These are phyloP conservation scores for Candida tropicalis DNA, from an alignment of 1,139 yeast genomes.

Conservation along the genomic window DNA sequence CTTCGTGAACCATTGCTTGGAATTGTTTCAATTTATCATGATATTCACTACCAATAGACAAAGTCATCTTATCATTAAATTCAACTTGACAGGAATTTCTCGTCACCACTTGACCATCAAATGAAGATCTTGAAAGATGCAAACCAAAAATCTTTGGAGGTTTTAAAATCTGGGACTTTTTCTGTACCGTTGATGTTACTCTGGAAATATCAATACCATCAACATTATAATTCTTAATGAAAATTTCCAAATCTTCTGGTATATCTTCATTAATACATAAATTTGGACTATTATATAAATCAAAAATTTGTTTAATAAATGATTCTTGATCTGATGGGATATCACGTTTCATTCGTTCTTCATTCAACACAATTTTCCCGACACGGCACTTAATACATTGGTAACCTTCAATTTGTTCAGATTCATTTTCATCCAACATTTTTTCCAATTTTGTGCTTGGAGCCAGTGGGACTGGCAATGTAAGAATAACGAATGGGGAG, in stretches of 20 bases:
- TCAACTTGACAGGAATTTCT: constrained; percentile 77
- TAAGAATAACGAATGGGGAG: constrained; percentile 69
- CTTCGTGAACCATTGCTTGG: constrained; percentile 24
- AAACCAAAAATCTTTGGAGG: constrained; percentile 74
- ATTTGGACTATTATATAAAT: constrained; percentile 29
- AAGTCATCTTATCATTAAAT: constrained; percentile 58
- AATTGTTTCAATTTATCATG: constrained; percentile 40
- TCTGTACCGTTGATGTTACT: constrained; percentile 65
- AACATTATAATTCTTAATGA: constrained; percentile 47
- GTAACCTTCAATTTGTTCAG: constrained; percentile 78
- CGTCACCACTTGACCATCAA: constrained; percentile 66
- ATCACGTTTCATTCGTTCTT: constrained; percentile 21
- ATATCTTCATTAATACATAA: constrained; percentile 67
- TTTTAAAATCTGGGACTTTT: constrained; percentile 59
- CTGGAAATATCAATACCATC: constrained; percentile 46
- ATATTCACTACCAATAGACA: constrained; percentile 53
- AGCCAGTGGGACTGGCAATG: constrained; percentile 73
- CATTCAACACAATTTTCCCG: constrained; percentile 44
- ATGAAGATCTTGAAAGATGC: constrained; percentile 83
- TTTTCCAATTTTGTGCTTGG: constrained; percentile 50
- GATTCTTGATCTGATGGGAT: constrained; percentile 20
- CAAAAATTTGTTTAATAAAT: constrained; percentile 28
- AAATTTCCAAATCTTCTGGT: constrained; percentile 43
- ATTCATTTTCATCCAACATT: constrained; percentile 58
- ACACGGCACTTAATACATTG: constrained; percentile 76